Base-by-base conservation (phyloP, 371 early-diverging fungal genomes). In the Mortierella sp. region DNA sequence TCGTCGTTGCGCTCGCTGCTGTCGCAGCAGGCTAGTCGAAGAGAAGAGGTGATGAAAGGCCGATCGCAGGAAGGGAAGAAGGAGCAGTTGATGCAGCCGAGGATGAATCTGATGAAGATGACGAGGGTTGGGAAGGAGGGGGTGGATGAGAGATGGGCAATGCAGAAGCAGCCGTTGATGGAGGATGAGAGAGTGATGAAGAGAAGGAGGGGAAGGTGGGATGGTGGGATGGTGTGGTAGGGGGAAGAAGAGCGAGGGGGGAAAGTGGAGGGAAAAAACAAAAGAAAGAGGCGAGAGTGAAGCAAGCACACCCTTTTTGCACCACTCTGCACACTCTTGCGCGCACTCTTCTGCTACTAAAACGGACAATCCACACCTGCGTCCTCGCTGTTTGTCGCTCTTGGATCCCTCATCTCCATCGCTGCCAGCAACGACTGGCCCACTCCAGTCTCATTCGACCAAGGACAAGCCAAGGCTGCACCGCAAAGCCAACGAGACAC, bases 111-210 rank as follows among this genome's bases (percentile, higher is more conserved):
- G 24, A 51, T 28, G n/a, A 10, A 54, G 60, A 48, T 27, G 45
- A 31, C 54, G 53, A 58, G 49, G 31, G 46, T 46, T 34, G 7
- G 34, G 34, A 34, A n/a, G n/a, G n/a, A n/a, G 47, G 28, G 29
- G 53, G 41, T 49, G 52, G 63, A 39, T 67, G 40, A 63, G 28
- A 61, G 25, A 50, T 34, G 45, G 34, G 37, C 24, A 52, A 57
- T 17, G n/a, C 37, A 31, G 10, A 57, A 48, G 37, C 47, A 41
- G 34, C 41, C 46, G n/a, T n/a, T n/a, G n/a, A n/a, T n/a, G n/a
- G n/a, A n/a, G n/a, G n/a, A n/a, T 43, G 40, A 21, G 50, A 45
- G 44, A n/a, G 39, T 12, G 25, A 3, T 6, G 24, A n/a, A 41
- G n/a, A n/a, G n/a, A n/a, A n/a, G 10, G 29, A 22, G 21, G 14